These are phyloP conservation scores for Scleroderma citrinum DNA, from an alignment of 768 basidiomycete genomes.

Conservation along the genomic window DNA sequence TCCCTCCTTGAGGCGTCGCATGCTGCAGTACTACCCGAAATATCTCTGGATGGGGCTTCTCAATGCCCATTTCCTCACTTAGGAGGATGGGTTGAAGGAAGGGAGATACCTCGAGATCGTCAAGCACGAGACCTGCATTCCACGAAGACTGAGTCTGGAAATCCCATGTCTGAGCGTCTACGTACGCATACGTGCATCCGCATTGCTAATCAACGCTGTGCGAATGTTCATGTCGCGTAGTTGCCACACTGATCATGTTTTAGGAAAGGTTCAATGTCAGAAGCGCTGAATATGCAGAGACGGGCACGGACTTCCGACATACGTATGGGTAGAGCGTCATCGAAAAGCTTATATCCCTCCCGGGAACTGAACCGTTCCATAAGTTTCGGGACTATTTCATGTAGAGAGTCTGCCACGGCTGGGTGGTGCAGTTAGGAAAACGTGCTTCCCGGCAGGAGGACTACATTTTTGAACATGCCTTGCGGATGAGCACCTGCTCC, in stretches of 20 bases:
- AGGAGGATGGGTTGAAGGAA: constrained; percentile 53
- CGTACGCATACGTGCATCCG: constrained; percentile 67
- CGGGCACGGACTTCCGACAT: constrained; percentile 7
- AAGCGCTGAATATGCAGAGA: background rate
- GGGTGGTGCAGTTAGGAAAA: constrained; percentile 10
- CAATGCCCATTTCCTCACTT: constrained; percentile 62
- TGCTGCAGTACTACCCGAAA: constrained; percentile 40
- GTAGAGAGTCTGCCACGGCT: constrained; percentile 52
- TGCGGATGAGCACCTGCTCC: constrained; percentile 63
- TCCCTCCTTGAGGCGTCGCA: background rate
- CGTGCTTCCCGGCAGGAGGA: constrained; percentile 11
- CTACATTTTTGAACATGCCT: constrained; percentile 32
- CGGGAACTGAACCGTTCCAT: constrained; percentile 63
- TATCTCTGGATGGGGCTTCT: constrained; percentile 61
- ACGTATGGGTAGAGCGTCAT: constrained; percentile 48
- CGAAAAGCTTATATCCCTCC: constrained; percentile 61
- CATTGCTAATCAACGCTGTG: constrained; percentile 66
- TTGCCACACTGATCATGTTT: constrained; percentile 32
- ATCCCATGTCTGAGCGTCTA: too few species aligned
- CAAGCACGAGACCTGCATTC: constrained; percentile 41
- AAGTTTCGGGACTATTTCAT: constrained; percentile 54
- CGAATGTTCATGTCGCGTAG: constrained; percentile 41
- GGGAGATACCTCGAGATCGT: constrained; percentile 50
- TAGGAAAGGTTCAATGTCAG: background rate
- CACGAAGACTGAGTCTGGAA: constrained; percentile 1